These are phyloP conservation scores for Ustilaginoidea virens DNA, from an alignment of 2,329 filamentous ascomycete genomes.

Conservation along the genomic window DNA sequence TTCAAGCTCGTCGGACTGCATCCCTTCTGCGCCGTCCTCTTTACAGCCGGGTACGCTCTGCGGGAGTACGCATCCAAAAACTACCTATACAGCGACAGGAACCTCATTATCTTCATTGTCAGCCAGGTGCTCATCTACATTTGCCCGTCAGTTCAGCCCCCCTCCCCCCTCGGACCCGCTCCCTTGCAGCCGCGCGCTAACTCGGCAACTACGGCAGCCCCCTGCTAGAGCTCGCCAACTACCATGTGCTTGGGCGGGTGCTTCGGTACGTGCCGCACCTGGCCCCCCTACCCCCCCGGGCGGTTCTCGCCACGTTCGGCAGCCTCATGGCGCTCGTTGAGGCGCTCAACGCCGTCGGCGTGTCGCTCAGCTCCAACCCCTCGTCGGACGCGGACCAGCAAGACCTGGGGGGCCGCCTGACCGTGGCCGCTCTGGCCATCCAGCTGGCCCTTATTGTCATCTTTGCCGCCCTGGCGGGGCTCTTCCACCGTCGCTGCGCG, in stretches of 20 bases:
- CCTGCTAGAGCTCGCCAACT: constrained; percentile 47
- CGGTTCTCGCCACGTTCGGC: constrained; percentile 30
- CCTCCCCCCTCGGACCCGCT: no score
- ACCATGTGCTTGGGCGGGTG: constrained; percentile 45
- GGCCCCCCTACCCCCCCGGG: constrained; percentile 33
- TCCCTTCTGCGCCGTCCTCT: constrained; percentile 31
- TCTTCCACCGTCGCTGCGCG: constrained; percentile 27
- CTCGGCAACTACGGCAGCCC: constrained; percentile 23
- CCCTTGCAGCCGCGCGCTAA: no score
- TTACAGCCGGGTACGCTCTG: constrained; percentile 36
- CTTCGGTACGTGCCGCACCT: constrained; percentile 47
- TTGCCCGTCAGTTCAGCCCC: constrained; percentile 20
- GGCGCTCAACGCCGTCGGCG: constrained; percentile 28
- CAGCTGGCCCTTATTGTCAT: constrained; percentile 30
- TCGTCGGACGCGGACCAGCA: constrained; percentile 13
- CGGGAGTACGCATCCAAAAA: constrained; percentile 35
- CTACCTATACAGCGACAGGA: constrained; percentile 19
- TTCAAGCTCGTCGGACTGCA: constrained; percentile 35
- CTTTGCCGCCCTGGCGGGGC: constrained; percentile 26
- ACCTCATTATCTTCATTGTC: constrained; percentile 26
- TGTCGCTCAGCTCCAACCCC: constrained; percentile 22
- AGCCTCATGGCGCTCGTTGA: constrained; percentile 29
- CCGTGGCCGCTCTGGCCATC: constrained; percentile 25
- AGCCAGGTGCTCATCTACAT: constrained; percentile 23
- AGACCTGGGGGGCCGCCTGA: constrained; percentile 19